Evolutionary conservation across 805 yeast species (phyloP), one percentile per base, ranked within the genome.

Genomic region (Ogataea siamensis): DNA sequence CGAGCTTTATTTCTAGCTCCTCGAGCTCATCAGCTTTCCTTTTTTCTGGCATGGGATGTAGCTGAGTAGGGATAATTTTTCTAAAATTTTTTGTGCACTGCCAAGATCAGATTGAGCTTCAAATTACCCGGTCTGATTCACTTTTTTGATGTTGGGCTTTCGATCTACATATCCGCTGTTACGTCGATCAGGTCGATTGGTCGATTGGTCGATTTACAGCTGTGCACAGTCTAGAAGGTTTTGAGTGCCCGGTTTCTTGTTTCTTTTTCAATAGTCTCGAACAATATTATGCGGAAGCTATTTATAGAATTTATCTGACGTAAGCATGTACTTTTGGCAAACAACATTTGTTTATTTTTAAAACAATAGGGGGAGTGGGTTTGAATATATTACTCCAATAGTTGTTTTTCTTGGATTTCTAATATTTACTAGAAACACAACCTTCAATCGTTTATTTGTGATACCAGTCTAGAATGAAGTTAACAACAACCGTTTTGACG

Each of bases 1-100:
- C 64, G 37, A 84, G 64, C 54, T 83, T 84, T 43, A 84, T 83
- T 49, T 78, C 85, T 35, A 84, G 71, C 54, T 81, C 87, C 26
- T 72, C 77, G 9, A 62, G 45, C 5, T 62, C 63, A 46, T 68
- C 71, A 12, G 67, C 69, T 30, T 64, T 65, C 46, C 54, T 46
- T 41, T 44, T 45, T 17, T 38, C 41, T 15, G 33, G 29, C 41
- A 38, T 38, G 5, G n/a, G 12, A 7, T 8, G 15, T 2, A 27
- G 29, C 19, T 27, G 11, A 6, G 18, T 18, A 27, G 16, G 19
- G 15, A 19, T 7, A 6, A 5, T 12, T 17, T 11, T 11, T 12
- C 24, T 27, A 21, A 32, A 27, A 25, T 27, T 32, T 38, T 38
- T 36, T 30, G 30, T 38, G 31, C 41, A 38, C 41, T 12, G 41